phyloP scores from a whole-genome alignment of 768 basidiomycete species.

The Hydnomerulius pinastri region DNA sequence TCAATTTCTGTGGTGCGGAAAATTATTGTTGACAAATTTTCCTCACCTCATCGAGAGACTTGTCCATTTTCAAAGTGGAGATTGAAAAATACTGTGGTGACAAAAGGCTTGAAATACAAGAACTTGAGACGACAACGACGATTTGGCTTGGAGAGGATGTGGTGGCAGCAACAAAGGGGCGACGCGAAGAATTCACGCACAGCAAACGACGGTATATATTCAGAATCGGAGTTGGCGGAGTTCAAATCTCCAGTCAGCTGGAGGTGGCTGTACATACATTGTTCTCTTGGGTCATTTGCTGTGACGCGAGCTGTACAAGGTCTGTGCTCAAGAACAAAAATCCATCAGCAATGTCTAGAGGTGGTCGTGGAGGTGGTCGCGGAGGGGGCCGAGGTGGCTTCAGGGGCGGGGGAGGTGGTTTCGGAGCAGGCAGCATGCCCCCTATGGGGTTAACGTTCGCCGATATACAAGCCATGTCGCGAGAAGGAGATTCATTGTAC shows the following conservation, averaged over 20 bases:
- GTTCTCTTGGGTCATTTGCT: too few species aligned
- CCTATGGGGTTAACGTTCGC: conserved; percentile 83
- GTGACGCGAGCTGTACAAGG: neutral
- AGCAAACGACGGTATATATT: conserved; percentile 19
- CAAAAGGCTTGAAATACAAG: neutral
- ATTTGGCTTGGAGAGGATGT: conserved; percentile 2
- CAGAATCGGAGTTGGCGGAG: conserved; percentile 28
- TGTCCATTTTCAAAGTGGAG: conserved; percentile 59
- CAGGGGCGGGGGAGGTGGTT: conserved; percentile 44
- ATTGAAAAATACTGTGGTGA: neutral
- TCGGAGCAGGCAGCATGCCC: conserved; percentile 43
- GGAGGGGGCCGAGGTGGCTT: conserved; percentile 64
- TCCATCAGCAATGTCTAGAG: conserved; percentile 47
- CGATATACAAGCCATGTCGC: conserved; percentile 74
- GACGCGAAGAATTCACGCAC: conserved; percentile 15
- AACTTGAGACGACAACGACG: neutral
- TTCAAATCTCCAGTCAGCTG: conserved; percentile 3
- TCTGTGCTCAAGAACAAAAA: conserved; percentile 11
- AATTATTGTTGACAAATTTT: conserved; percentile 6
- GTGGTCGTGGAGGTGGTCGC: conserved; percentile 48
- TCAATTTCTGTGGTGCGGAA: conserved; percentile 17
- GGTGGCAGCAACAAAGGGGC: conserved; percentile 32
- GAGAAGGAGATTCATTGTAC: conserved; percentile 77
- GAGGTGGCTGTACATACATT: neutral
- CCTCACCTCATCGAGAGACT: conserved; percentile 80